These are phyloP conservation scores for Gastrolobium villosum DNA, from an alignment of 306 rosid species.

Conservation along the genomic window DNA sequence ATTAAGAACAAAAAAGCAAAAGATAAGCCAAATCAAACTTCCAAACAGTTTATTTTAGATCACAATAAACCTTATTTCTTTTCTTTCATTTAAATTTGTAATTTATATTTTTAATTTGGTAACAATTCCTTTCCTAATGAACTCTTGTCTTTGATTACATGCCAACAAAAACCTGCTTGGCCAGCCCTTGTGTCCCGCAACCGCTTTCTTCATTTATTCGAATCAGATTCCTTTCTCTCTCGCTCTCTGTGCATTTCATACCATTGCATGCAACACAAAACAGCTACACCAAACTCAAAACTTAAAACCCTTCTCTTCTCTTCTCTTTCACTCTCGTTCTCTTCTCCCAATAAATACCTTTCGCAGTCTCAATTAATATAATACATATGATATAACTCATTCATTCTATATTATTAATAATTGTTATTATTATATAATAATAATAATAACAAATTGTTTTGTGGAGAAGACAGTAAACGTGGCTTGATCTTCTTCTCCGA, in stretches of 20 bases:
- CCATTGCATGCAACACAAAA: too few relatives aligned
- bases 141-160: background rate
- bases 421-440: background rate
- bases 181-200: background rate
- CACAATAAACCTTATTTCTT: too few relatives aligned
- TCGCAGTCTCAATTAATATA: background rate
- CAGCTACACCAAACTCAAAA: too few relatives aligned
- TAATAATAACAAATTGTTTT: constrained; percentile 5
- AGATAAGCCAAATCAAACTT: too few relatives aligned
- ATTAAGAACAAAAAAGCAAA: too few relatives aligned
- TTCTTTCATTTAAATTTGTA: too few relatives aligned
- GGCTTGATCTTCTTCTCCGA: constrained; percentile 35
- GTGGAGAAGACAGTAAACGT: background rate
- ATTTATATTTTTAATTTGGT: too few relatives aligned
- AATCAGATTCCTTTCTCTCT: constrained; percentile 19
- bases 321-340: background rate
- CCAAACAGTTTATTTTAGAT: too few relatives aligned
- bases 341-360: background rate
- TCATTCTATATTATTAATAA: too few relatives aligned
- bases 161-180: background rate
- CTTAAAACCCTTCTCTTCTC: too few relatives aligned
- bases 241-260: background rate
- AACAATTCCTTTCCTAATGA: too few relatives aligned
- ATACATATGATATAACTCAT: too few relatives aligned
- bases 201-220: background rate